phyloP scores from a whole-genome alignment of 139 green algal genomes.

The Chlorella sp. region DNA sequence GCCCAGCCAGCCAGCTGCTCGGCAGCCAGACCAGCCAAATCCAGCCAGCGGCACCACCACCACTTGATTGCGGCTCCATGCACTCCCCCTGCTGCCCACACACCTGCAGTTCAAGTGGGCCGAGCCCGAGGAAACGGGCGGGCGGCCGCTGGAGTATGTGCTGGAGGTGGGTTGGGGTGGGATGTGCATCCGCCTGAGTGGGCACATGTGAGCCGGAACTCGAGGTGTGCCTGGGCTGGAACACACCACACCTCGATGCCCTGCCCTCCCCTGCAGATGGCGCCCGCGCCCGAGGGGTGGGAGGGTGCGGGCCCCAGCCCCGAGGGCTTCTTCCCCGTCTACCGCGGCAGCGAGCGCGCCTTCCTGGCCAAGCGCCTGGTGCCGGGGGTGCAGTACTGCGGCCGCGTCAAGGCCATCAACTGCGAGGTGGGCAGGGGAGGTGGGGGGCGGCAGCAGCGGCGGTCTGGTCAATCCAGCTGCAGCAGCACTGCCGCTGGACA shows the following conservation, averaged over 20 bases:
- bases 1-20: background rate
- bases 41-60: background rate
- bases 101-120: slow-evolving; percentile 69
- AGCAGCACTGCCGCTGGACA: too few species aligned
- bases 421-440: slow-evolving; percentile 7
- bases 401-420: slow-evolving; percentile 50
- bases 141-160: slow-evolving; percentile 48
- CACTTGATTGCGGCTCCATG: background rate
- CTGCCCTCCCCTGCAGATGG: slow-evolving; percentile 40
- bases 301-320: slow-evolving; percentile 22
- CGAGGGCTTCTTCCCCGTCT: slow-evolving; percentile 59
- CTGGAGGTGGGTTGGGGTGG: slow-evolving; percentile 22
- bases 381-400: slow-evolving; percentile 56
- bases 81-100: background rate
- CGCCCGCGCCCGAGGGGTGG: slow-evolving; percentile 42
- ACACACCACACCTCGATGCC: too few species aligned
- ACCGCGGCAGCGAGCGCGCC: slow-evolving; percentile 56
- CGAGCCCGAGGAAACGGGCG: slow-evolving; percentile 69
- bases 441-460: background rate
- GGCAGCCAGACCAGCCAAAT: background rate
- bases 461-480: too few species aligned
- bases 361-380: slow-evolving; percentile 55
- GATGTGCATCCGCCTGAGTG: too few species aligned
- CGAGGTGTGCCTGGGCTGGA: background rate
- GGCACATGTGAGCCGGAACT: background rate